Evolutionary conservation across 139 green algal genomes (phyloP).

Genomic region (Coccomyxa sp.): DNA sequence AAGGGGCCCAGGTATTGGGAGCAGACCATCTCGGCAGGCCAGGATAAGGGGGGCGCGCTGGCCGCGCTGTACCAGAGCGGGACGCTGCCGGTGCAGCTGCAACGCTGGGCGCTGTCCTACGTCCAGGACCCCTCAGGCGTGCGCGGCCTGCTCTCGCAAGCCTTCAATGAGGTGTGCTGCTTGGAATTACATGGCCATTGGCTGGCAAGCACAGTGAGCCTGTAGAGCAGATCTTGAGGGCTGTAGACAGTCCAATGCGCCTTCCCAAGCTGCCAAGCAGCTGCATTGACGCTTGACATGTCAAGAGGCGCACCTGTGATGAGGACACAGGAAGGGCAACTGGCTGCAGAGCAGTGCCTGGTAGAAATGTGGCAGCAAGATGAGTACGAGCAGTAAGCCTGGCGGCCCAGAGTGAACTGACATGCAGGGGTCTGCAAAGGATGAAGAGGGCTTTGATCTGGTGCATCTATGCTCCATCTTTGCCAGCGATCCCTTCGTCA

Average conservation of each 20-base stretch:
- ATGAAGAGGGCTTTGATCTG: constrained; percentile 35
- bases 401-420: neutral
- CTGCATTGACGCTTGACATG: neutral
- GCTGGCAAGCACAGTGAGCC: too few species aligned
- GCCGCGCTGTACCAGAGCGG: constrained; percentile 25
- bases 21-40: constrained; percentile 18
- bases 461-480: constrained; percentile 69
- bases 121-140: constrained; percentile 62
- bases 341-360: neutral
- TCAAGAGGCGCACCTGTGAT: neutral
- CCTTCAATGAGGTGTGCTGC: constrained; percentile 33
- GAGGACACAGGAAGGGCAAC: neutral
- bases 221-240: too few species aligned
- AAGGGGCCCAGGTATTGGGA: constrained; percentile 72
- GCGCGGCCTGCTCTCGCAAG: constrained; percentile 55
- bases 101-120: constrained; percentile 56
- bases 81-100: constrained; percentile 72
- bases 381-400: too few species aligned
- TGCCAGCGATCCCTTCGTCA: constrained; percentile 57
- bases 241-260: too few species aligned
- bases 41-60: constrained; percentile 17
- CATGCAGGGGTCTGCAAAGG: neutral
- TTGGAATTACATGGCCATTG: too few species aligned
- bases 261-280: neutral
- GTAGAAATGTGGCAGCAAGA: too few species aligned